Percentiles rank a stretch among this genome's conserved stretches.
These are phyloP conservation scores for Teunomyces kruisii DNA, from an alignment of 805 yeast species.

Conservation along the genomic window DNA sequence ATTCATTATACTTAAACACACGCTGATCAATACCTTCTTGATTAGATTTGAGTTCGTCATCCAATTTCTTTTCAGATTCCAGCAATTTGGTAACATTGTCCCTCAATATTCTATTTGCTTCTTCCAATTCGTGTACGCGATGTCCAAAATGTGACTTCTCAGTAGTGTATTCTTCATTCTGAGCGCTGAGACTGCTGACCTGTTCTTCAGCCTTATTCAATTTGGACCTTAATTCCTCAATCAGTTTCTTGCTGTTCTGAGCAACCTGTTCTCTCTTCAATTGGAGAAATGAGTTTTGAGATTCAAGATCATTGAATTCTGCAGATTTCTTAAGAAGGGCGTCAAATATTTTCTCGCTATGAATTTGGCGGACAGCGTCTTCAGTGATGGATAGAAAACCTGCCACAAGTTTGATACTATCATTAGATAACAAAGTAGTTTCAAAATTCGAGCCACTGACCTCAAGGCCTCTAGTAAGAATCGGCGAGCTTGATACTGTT, in stretches of 20 bases:
- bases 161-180: background rate
- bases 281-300: conserved; percentile 31
- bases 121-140: conserved; percentile 9
- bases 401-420: conserved; percentile 19
- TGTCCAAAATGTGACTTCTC: background rate
- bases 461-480: conserved; percentile 3
- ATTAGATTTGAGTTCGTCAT: conserved; percentile 4
- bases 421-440: conserved; percentile 4
- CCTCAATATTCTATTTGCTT: conserved; percentile 8
- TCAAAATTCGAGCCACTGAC: background rate
- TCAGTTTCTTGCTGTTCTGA: conserved; percentile 21
- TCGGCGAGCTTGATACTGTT: conserved; percentile 21
- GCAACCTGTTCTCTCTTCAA: conserved; percentile 34
- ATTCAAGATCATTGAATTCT: conserved; percentile 27
- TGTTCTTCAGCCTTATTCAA: conserved; percentile 14
- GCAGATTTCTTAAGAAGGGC: conserved; percentile 24
- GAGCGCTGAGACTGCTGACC: conserved; percentile 3
- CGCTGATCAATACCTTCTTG: conserved; percentile 20
- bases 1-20: conserved; percentile 25
- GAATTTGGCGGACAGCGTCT: conserved; percentile 10
- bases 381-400: conserved; percentile 29
- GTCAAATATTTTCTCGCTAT: conserved; percentile 15
- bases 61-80: conserved; percentile 5
- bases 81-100: conserved; percentile 5
- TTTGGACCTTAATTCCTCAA: conserved; percentile 21